Base-by-base conservation (phyloP, 176 grass and related monocot genomes). In the Eremochloa ophiuroides region DNA sequence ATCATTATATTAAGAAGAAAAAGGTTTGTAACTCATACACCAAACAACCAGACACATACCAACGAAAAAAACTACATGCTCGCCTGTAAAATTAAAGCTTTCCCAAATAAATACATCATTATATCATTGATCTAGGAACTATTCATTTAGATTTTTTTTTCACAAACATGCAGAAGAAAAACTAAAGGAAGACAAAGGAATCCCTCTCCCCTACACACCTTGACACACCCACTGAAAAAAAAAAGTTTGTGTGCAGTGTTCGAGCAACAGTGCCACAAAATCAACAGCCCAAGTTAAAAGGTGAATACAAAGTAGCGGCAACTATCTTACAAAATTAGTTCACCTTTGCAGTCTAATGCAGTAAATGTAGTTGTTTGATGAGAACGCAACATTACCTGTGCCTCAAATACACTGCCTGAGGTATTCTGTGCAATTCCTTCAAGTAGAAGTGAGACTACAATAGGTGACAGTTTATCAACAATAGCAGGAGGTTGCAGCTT, bases 361-460 rank as follows among this genome's bases (percentile, higher is more conserved):
- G 58, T 63, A 85, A 87, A 87, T 62, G 25, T 16, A 17, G 15
- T 66, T 78, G 62, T 69, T 37, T 81, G 34, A 44, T 20, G 20
- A 69, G 55, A 55, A 10, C 30, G 30, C 27, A 62, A 70, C 18
- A 51, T 79, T 64, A 99, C 96, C 90, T 99, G 93, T 80, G 91
- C 85, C 82, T 91, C 87, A 80, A 91, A 99, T 26, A 99, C 87
- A 59, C 85, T 95, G 44, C 96, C 93, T 6, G 91, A 82, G 44
- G 96, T 88, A 86, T 99, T 99, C 65, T 95, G 96, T 25, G 93
- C 93, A 71, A 95, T 99, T 90, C 91, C 96, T 85, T 99, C 93
- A 80, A 95, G 85, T 66, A 99, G 2, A 88, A 95, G 59, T 76
- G 92, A 88, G 6, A 50, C 55, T 33, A 80, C 81, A 56, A 51